Conservation (phyloP, 768 basidiomycete species). For the Boletus speciosus region DNA sequence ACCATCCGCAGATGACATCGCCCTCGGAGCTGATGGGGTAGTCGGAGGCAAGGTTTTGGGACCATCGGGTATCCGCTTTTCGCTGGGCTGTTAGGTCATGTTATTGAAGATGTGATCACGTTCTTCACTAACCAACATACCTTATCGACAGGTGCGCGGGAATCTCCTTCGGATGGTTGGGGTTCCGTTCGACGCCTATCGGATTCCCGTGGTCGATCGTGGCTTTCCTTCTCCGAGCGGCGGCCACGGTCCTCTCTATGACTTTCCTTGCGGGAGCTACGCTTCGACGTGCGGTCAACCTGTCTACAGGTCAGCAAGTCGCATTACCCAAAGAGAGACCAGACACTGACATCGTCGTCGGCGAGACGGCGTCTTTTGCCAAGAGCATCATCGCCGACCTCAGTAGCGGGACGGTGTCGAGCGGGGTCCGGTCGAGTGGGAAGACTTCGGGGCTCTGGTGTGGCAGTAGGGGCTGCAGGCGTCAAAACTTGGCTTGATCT, state of each 20-base stretch:
- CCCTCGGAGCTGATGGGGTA: constrained; percentile 68
- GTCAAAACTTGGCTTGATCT: constrained; percentile 33
- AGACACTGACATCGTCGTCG: constrained; percentile 68
- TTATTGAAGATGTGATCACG: constrained; percentile 5
- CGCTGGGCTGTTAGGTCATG: constrained; percentile 36
- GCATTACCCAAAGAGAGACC: background rate
- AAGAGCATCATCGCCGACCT: constrained; percentile 56
- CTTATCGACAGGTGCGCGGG: constrained; percentile 56
- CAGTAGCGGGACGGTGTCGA: constrained; percentile 48
- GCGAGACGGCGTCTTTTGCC: constrained; percentile 67
- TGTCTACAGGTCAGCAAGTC: constrained; percentile 28
- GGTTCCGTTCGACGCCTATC: constrained; percentile 66
- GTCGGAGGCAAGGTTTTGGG: constrained; percentile 53
- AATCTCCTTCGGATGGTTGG: constrained; percentile 50
- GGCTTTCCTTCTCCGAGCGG: constrained; percentile 65
- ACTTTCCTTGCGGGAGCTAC: constrained; percentile 73
- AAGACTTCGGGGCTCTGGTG: constrained; percentile 51
- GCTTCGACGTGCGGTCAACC: constrained; percentile 75
- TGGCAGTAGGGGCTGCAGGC: constrained; percentile 26
- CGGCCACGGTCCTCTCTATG: constrained; percentile 74
- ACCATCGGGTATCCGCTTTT: constrained; percentile 56
- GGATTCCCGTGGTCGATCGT: constrained; percentile 65
- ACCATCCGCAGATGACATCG: constrained; percentile 55
- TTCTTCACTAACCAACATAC: constrained; percentile 36
- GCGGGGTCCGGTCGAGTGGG: constrained; percentile 58